Evolutionary conservation across 2,329 filamentous ascomycete genomes (phyloP), one percentile per base, ranked within the genome.

Genomic region (Colletotrichum sp.): DNA sequence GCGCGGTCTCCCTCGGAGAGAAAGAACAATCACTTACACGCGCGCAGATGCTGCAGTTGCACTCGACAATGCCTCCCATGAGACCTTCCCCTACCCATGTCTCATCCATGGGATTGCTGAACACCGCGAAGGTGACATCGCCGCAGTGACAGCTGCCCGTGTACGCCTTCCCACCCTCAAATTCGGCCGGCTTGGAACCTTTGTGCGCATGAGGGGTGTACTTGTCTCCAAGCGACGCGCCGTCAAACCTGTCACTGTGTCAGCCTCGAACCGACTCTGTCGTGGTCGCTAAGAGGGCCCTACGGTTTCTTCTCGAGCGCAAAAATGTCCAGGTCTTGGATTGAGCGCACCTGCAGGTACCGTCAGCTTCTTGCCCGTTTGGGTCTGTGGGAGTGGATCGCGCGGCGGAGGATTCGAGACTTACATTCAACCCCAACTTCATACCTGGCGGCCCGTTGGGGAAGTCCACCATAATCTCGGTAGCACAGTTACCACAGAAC

Each of bases 141-240:
- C 89, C 89, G 79, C 89, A 91, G 81, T 91, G 89, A 80, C 89
- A 91, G 79, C 87, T 86, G 10, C 89, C 89, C 16, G 86, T 86
- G 78, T 90, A 89, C 12, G 86, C 68, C 78, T 83, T 83, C 52
- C 83, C 83, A 43, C 83, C 82, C 24, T 86, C 84, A 55, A 86
- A 77, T 6, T 82, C 81, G 4, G 81, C 79, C 3, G 89, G 89
- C 43, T 86, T 81, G 4, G 83, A 79, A 7, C 88, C 89, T 2
- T 83, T 84, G 78, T 85, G 89, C 3, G 77, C 78, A 6, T 84
- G 83, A 3, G 81, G 73, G 1, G 83, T 78, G 76, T 87, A 88
- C 4, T 80, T 55, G 0, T 82, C 78, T 6, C 82, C 82, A 2
- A 82, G 48, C 0, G 80, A 75, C 18, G 79, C 80, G 30, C 87